Evolutionary conservation across 163 green algal genomes (phyloP).

Genomic region (Scenedesmus sp.): DNA sequence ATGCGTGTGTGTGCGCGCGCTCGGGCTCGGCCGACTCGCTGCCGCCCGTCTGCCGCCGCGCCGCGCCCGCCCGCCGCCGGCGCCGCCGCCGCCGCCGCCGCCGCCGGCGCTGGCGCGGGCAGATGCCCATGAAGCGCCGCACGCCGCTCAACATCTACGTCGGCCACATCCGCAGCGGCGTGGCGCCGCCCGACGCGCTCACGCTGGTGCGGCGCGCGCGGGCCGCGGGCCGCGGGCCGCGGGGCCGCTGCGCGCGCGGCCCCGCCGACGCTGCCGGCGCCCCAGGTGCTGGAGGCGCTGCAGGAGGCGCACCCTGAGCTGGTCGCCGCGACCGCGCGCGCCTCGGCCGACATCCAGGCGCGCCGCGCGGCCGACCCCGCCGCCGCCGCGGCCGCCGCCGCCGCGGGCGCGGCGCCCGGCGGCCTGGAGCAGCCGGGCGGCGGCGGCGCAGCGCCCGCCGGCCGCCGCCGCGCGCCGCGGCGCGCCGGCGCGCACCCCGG

Average conservation of each 20-base stretch:
- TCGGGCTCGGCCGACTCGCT: neutral
- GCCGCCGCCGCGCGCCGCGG: too few species aligned
- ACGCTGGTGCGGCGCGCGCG: too few species aligned
- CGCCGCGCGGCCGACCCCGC: neutral
- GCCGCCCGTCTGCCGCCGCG: too few species aligned
- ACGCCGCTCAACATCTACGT: slow-evolving; percentile 40
- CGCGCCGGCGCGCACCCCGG: neutral
- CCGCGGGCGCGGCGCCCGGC: neutral
- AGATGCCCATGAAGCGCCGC: neutral
- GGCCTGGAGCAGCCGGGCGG: neutral
- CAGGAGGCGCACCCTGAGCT: slow-evolving; percentile 25
- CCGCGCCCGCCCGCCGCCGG: neutral
- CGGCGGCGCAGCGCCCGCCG: too few species aligned
- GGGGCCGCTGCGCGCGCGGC: too few species aligned
- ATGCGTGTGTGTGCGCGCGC: neutral
- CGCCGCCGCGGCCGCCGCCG: neutral
- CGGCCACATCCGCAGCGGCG: neutral
- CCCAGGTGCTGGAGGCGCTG: slow-evolving; percentile 24
- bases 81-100: too few species aligned
- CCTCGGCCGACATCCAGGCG: slow-evolving; percentile 21
- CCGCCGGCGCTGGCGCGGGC: too few species aligned
- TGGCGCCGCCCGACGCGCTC: slow-evolving; percentile 23
- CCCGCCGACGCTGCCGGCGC: too few species aligned
- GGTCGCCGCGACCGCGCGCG: slow-evolving; percentile 16
- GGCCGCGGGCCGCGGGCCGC: too few species aligned